Conservation (phyloP, 139 green algal species). For the Auxenochlorella pyrenoidosa region DNA sequence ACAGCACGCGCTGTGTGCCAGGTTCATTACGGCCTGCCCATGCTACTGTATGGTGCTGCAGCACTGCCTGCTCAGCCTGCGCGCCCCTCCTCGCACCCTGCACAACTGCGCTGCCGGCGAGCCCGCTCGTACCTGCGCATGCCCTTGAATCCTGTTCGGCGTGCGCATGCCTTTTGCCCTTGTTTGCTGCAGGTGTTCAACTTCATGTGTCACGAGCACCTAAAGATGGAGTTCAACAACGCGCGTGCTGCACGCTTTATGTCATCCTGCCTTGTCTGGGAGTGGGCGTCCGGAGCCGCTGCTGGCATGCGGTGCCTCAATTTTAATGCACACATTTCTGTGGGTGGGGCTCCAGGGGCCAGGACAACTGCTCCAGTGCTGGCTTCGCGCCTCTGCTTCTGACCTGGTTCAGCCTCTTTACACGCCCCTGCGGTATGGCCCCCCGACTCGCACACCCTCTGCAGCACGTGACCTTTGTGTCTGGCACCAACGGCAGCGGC, state of each 20-base stretch:
- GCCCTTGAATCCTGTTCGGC: not conserved
- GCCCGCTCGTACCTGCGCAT: not conserved
- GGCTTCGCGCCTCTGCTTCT: not conserved
- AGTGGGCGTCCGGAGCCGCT: not conserved
- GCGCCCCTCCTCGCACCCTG: too few relatives aligned
- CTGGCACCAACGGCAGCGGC: slow-evolving; percentile 48
- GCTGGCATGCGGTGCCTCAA: not conserved
- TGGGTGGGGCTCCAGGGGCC: not conserved
- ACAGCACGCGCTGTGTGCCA: not conserved
- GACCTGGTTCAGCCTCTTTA: too few relatives aligned
- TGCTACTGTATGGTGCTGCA: not conserved
- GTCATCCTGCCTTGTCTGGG: not conserved
- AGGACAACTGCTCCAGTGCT: not conserved
- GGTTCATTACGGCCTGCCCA: not conserved
- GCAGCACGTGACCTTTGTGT: slow-evolving; percentile 54
- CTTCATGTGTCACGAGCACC: slow-evolving; percentile 57
- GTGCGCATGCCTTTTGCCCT: not conserved
- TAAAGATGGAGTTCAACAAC: slow-evolving; percentile 48
- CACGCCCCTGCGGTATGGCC: too few relatives aligned
- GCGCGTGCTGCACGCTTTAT: slow-evolving; percentile 4
- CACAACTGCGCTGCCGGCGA: too few relatives aligned
- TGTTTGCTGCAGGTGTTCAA: slow-evolving; percentile 9
- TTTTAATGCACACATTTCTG: not conserved
- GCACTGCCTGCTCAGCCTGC: not conserved
- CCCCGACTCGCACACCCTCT: not conserved